phyloP scores from a whole-genome alignment of 768 basidiomycete genomes.

The Amanita phalloides region DNA sequence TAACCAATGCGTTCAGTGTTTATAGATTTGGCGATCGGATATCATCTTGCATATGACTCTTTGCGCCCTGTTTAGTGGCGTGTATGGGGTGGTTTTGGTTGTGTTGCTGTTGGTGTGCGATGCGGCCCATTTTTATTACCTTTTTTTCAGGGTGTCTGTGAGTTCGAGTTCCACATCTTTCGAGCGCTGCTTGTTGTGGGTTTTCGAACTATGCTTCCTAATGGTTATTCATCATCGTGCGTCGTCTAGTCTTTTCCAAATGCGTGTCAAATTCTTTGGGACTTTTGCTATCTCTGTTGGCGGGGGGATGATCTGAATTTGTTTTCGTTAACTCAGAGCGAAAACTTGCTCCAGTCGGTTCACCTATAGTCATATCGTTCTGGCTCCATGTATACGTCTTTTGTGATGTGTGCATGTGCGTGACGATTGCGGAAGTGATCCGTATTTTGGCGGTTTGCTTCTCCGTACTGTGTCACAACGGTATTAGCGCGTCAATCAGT shows the following conservation, averaged over 20 bases:
- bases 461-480: not conserved
- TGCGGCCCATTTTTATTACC: not conserved
- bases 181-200: not conserved
- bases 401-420: not conserved
- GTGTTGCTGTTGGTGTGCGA: not conserved
- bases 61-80: not conserved
- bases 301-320: too few species aligned
- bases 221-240: not conserved
- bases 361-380: not conserved
- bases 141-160: not conserved
- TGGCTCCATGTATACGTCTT: too few species aligned
- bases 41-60: not conserved
- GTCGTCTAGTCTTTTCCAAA: not conserved
- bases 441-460: not conserved
- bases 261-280: not conserved
- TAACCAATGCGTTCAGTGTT: not conserved
- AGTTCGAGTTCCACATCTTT: not conserved
- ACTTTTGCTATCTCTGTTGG: not conserved
- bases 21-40: not conserved
- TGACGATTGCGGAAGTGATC: conserved; percentile 1
- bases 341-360: not conserved
- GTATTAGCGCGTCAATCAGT: not conserved
- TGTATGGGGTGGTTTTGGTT: not conserved
- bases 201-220: not conserved
- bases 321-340: too few species aligned